These are phyloP conservation scores for Limnanthes douglasii DNA, from an alignment of 345 rosid species.

Conservation along the genomic window DNA sequence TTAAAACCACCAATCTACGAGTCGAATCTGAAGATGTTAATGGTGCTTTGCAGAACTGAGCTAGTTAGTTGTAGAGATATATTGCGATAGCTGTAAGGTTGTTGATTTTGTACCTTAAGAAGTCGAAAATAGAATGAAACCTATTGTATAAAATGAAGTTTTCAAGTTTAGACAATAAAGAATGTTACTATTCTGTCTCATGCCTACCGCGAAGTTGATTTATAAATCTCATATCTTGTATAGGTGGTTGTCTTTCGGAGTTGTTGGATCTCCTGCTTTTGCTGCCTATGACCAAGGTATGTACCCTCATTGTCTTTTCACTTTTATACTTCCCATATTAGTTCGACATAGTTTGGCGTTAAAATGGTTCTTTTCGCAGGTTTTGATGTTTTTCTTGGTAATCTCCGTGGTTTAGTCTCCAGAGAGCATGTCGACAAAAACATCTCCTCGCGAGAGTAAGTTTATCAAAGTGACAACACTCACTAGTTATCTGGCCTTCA, in stretches of 20 bases:
- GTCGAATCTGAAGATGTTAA: not conserved
- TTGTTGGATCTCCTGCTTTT: constrained; percentile 97
- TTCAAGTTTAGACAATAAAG: too few species aligned
- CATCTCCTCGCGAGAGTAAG: constrained; percentile 73
- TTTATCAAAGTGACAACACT: not conserved
- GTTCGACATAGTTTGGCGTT: too few species aligned
- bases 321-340: not conserved
- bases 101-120: too few species aligned
- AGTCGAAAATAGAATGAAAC: too few species aligned
- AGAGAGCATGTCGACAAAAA: constrained; percentile 77
- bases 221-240: constrained; percentile 2
- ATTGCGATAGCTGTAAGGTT: too few species aligned
- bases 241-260: constrained; percentile 95
- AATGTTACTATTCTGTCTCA: too few species aligned
- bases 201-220: too few species aligned
- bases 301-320: constrained; percentile 5
- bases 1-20: not conserved
- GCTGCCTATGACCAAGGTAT: constrained; percentile 98
- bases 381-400: constrained; percentile 89
- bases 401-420: constrained; percentile 87
- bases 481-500: too few species aligned
- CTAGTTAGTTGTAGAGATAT: too few species aligned
- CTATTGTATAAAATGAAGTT: too few species aligned
- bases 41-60: too few species aligned
- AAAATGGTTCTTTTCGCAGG: constrained; percentile 29